These are phyloP conservation scores for Quercus engelmannii DNA, from an alignment of 306 rosid genomes.

Conservation along the genomic window DNA sequence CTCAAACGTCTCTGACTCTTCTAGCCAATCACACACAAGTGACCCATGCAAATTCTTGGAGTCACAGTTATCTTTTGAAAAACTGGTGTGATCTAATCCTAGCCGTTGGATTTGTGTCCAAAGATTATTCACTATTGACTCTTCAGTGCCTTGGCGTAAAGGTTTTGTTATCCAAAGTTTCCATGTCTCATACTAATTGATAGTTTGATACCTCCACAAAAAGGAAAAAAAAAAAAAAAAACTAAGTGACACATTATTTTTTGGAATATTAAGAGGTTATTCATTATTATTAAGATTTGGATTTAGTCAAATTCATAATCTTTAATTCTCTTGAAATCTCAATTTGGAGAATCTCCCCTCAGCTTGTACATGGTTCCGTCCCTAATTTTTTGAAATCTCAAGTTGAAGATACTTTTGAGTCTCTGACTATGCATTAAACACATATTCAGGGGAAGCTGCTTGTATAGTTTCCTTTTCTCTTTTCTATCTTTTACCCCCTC, in stretches of 20 bases:
- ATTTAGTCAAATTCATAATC: constrained; percentile 9
- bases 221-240: no score
- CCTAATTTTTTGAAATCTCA: not conserved
- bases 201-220: no score
- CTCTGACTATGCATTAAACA: not conserved
- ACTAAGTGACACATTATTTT: no score
- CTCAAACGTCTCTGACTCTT: constrained; percentile 3
- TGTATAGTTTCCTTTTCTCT: no score
- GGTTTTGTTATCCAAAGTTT: not conserved
- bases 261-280: no score
- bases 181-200: no score
- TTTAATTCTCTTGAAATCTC: not conserved
- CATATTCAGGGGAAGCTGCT: not conserved
- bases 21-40: not conserved
- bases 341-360: not conserved
- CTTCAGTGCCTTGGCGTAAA: not conserved
- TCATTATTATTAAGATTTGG: no score
- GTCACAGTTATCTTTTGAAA: not conserved
- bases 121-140: not conserved
- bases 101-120: not conserved
- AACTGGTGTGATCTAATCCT: not conserved
- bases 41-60: not conserved
- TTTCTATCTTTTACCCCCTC: no score
- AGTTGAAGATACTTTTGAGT: not conserved
- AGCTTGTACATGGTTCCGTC: no score